Conservation (phyloP, 2,329 filamentous ascomycete genomes). For the Fusarium sp. region DNA sequence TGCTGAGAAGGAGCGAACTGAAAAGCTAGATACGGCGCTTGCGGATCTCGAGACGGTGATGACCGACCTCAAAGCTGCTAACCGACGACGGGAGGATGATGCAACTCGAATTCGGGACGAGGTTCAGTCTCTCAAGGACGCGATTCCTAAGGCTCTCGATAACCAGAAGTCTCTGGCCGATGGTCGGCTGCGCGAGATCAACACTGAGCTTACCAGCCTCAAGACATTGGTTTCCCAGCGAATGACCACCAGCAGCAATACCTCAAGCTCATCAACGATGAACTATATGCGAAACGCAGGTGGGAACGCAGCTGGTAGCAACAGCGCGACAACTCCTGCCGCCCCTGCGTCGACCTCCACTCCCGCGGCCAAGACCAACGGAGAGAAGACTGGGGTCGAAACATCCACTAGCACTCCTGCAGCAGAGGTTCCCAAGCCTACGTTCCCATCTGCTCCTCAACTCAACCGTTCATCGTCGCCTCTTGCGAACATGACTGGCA, state of each 20-base stretch:
- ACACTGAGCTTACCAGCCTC: conserved; percentile 88
- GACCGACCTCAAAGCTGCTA: conserved; percentile 82
- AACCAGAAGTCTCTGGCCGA: conserved; percentile 89
- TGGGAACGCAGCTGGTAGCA: conserved; percentile 26
- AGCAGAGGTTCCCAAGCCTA: conserved; percentile 51
- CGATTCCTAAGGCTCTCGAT: conserved; percentile 89
- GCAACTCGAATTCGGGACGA: conserved; percentile 88
- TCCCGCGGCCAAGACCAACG: conserved; percentile 43
- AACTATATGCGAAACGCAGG: conserved; percentile 46
- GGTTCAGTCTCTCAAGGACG: conserved; percentile 82
- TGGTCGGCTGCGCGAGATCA: conserved; percentile 83
- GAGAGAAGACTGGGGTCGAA: conserved; percentile 47
- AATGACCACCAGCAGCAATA: conserved; percentile 59
- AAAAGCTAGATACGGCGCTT: conserved; percentile 84
- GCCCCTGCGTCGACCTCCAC: conserved; percentile 47
- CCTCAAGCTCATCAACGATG: conserved; percentile 47
- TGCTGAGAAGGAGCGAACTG: conserved; percentile 86
- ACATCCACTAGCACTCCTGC: conserved; percentile 45
- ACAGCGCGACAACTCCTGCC: conserved; percentile 42
- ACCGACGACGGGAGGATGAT: conserved; percentile 87
- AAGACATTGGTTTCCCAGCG: conserved; percentile 84
- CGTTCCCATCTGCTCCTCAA: conserved; percentile 47
- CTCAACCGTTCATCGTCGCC: conserved; percentile 54
- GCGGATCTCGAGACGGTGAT: conserved; percentile 88
- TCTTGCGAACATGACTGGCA: conserved; percentile 57